Conservation (phyloP, 148 eudicot genomes). For the Suaeda aralocaspica region DNA sequence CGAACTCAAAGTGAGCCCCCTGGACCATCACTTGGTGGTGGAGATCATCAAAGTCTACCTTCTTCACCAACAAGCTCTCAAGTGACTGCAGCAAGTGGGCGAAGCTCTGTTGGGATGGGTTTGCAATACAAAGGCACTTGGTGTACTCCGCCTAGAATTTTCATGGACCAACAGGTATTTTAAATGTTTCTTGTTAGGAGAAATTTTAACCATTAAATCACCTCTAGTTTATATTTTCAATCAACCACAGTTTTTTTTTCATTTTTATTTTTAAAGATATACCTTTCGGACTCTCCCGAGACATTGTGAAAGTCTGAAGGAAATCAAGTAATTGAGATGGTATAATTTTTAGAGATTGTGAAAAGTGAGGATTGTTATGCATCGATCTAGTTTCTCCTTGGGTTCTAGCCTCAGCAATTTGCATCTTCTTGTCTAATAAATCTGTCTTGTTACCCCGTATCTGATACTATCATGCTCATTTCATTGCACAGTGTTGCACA, state of each 20-base stretch:
- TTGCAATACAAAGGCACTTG: constrained; percentile 85
- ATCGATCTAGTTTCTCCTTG: not conserved
- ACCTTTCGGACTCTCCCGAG: no score
- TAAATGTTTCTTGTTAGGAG: not conserved
- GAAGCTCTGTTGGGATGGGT: constrained; percentile 79
- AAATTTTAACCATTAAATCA: not conserved
- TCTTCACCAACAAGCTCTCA: constrained; percentile 91
- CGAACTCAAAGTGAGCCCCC: constrained; percentile 86
- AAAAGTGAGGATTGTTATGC: no score
- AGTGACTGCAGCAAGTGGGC: constrained; percentile 80
- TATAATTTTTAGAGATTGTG: no score
- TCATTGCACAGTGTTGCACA: not conserved
- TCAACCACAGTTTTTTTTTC: not conserved
- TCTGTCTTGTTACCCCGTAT: no score
- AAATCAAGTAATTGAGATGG: no score
- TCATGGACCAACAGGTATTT: constrained; percentile 79
- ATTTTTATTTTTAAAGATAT: not conserved
- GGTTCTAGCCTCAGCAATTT: not conserved
- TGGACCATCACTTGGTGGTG: constrained; percentile 75
- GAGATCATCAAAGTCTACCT: constrained; percentile 66
- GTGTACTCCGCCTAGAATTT: constrained; percentile 96
- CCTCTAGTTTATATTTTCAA: not conserved
- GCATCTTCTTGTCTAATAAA: not conserved
- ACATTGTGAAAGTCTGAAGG: no score
- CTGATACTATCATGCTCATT: not conserved